A percentile compares a stretch with the other conserved stretches of the same genome.
These are phyloP conservation scores for Anisodus acutangulus DNA, from an alignment of 257 asterid species.

Conservation along the genomic window DNA sequence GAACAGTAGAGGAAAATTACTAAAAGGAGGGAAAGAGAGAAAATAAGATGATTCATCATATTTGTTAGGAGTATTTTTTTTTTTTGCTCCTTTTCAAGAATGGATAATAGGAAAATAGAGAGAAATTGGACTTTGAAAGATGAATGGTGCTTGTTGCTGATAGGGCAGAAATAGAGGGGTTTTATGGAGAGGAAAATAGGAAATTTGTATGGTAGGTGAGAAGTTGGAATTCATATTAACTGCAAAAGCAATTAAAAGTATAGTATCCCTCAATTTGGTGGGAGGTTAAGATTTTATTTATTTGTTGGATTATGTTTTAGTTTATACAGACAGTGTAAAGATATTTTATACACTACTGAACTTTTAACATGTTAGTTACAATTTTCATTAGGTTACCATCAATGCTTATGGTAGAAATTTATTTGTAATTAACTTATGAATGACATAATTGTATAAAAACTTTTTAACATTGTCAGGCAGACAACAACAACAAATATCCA, in stretches of 20 bases:
- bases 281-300: slow-evolving; percentile 14
- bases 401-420: background rate
- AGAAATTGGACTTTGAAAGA: background rate
- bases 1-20: slow-evolving; percentile 43
- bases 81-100: background rate
- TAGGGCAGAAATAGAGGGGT: slow-evolving; percentile 35
- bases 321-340: background rate
- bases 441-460: background rate
- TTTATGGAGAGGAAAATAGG: slow-evolving; percentile 47
- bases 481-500: too few relatives aligned
- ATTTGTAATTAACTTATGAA: background rate
- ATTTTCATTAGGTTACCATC: background rate
- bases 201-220: slow-evolving; percentile 46
- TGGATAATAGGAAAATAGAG: background rate
- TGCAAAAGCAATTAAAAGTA: slow-evolving; percentile 30
- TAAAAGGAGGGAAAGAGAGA: slow-evolving; percentile 35
- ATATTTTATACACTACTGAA: background rate
- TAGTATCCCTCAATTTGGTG: slow-evolving; percentile 28
- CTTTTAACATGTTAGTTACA: background rate
- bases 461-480: too few relatives aligned
- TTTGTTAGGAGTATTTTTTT: background rate
- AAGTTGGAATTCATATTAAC: slow-evolving; percentile 38
- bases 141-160: background rate
- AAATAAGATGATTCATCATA: slow-evolving; percentile 42
- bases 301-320: background rate